Base-by-base conservation (phyloP, 2,329 filamentous ascomycete species). In the Exophiala spinifera region DNA sequence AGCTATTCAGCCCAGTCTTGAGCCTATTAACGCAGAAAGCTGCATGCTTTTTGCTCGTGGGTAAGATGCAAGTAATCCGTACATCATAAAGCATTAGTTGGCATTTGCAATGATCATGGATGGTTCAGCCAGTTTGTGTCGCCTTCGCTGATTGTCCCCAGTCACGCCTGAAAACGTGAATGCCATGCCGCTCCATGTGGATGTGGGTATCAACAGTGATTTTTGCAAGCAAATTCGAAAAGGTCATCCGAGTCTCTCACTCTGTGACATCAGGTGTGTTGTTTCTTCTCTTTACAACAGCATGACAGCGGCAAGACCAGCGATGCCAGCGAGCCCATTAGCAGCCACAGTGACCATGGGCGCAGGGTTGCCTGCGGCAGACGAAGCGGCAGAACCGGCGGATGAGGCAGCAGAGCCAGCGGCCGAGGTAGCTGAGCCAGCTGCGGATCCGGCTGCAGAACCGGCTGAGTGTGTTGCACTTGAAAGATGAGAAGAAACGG, bases 261-360 rank as follows among this genome's bases (percentile, higher is more conserved):
- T 51, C 37, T 39, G 42, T 36, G 37, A 45, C 19, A 25, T 44
- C 39, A 20, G 17, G 13, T 42, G 39, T 45, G 23, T 46, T 31
- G 40, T 28, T 45, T 23, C 10, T 20, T 36, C 33, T 45, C 46
- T 62, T 69, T 71, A 76, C 62, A 75, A 64, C 23, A 70, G 63
- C 51, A 75, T 61, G 50, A 75, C 59, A 51, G 72, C 74, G 51
- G 70, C 72, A 31, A 77, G 62, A 58, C 74, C 74, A 33, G 73
- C 66, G 44, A 68, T 65, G 50, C 74, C 74, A 28, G 67, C 56
- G 42, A 66, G 43, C 33, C 60, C 59, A 31, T 63, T 50, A 44
- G 59, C 51, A 19, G 61, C 65, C 39, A 60, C 60, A 15, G 63
- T 65, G 13, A 59, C 62, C 36, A 65, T 57, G 4, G 61, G 59